Evolutionary conservation across 345 rosid genomes (phyloP).

Genomic region (Viola odorata): DNA sequence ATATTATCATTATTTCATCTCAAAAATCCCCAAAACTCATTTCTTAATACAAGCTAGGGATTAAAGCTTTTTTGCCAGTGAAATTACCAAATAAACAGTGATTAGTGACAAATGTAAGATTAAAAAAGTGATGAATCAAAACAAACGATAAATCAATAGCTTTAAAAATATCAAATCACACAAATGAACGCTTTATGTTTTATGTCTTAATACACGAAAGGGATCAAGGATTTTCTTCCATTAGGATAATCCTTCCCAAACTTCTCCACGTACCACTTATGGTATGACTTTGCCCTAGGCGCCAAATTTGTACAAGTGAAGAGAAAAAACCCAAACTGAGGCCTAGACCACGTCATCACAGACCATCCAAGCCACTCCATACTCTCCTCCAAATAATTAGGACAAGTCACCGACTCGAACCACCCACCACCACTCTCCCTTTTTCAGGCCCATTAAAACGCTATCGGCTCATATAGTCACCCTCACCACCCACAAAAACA

Average conservation of each 20-base stretch:
- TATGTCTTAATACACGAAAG: slow-evolving; percentile 37
- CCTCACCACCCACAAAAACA: slow-evolving; percentile 62
- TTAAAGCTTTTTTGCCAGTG: slow-evolving; percentile 52
- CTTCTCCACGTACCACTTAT: slow-evolving; percentile 67
- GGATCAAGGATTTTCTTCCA: slow-evolving; percentile 64
- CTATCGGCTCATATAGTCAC: slow-evolving; percentile 61
- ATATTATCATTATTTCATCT: too few relatives aligned
- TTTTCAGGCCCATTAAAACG: slow-evolving; percentile 61
- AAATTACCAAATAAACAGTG: slow-evolving; percentile 71
- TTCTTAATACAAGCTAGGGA: slow-evolving; percentile 45
- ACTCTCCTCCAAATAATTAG: slow-evolving; percentile 80
- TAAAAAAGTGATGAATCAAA: too few relatives aligned
- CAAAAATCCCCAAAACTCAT: too few relatives aligned
- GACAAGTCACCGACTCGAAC: slow-evolving; percentile 82
- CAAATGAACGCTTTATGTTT: too few relatives aligned
- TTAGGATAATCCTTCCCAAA: slow-evolving; percentile 72
- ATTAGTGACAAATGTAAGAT: too few relatives aligned
- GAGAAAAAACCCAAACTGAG: slow-evolving; percentile 62
- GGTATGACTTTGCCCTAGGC: slow-evolving; percentile 68
- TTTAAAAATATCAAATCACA: too few relatives aligned
- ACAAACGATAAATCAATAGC: too few relatives aligned
- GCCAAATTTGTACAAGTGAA: slow-evolving; percentile 71
- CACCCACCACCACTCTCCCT: slow-evolving; percentile 57
- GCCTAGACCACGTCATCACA: slow-evolving; percentile 85
- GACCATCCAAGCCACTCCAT: slow-evolving; percentile 90